Base-by-base conservation (phyloP, 352 stramenopile species). In the Pythium periplocum region DNA sequence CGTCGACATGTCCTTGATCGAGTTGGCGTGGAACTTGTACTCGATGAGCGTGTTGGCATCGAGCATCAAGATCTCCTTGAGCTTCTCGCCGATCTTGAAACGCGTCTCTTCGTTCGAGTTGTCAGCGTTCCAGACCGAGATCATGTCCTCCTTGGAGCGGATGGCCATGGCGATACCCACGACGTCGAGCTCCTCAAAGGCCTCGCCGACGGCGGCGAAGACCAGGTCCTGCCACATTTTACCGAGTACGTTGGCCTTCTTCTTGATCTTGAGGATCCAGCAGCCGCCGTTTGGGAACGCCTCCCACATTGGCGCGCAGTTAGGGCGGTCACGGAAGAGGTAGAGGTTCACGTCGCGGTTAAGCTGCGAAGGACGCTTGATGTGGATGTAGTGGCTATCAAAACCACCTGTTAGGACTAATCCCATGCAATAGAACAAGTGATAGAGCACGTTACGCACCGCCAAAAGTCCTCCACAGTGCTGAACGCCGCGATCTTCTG, bases 261-360 rank as follows among this genome's bases (percentile, higher is more conserved):
- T 97, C 70, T 96, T 96, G 67, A 97, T 96, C 73, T 96, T 96
- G 59, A 97, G 75, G 68, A 97, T 97, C 90, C 90, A 97, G 78
- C 90, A 97, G 46, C 90, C 90, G 51, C 90, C 90, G 62, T 96
- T 86, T 12, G 90, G 90, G 73, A 96, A 97, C 11, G 80, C 83
- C 65, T 96, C 86, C 86, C 87, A 96, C 85, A 96, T 96, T 2
- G 86, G 87, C 30, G 83, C 77, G 59, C 85, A 93, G 62, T 93
- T 94, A 6, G 73, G 75, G 49, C 78, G 78, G 61, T 97, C 87
- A 59, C 90, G 86, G 72, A 97, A 97, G 49, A 97, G 59, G 73
- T 97, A 97, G 32, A 97, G 66, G 71, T 97, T 97, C 49, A 96
- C 84, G 51, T 97, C 90, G 48, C 86, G 88, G 63, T 71, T 89